Conservation (phyloP, 2,329 filamentous ascomycete genomes). For the Chrysoporthe cubensis region DNA sequence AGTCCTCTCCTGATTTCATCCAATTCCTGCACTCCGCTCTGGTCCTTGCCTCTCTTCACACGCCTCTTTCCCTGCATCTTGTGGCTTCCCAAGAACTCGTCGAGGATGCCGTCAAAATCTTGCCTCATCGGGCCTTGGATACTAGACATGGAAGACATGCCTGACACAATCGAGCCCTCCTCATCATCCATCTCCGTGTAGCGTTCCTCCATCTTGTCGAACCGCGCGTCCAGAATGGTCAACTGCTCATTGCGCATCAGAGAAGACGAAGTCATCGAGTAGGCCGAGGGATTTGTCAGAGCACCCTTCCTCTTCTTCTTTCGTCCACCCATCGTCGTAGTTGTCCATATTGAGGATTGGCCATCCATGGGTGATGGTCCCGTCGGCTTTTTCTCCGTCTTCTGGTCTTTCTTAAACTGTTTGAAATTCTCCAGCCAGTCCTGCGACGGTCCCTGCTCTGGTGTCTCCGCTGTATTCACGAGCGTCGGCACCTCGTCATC, state of each 20-base stretch:
- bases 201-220: constrained; percentile 86
- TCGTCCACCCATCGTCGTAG: constrained; percentile 77
- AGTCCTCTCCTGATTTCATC: constrained; percentile 85
- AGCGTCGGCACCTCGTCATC: constrained; percentile 54
- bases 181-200: constrained; percentile 60
- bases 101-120: constrained; percentile 89
- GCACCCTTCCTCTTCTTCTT: constrained; percentile 96
- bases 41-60: constrained; percentile 79
- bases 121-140: constrained; percentile 69
- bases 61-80: constrained; percentile 72
- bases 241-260: constrained; percentile 87
- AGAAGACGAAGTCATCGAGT: constrained; percentile 98
- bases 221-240: constrained; percentile 82
- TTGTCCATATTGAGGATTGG: constrained; percentile 73
- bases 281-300: constrained; percentile 84
- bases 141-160: constrained; percentile 65
- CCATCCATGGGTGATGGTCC: constrained; percentile 62
- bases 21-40: constrained; percentile 82
- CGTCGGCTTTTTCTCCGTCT: constrained; percentile 45
- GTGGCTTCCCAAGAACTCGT: constrained; percentile 84
- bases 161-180: constrained; percentile 59
- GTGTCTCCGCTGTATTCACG: constrained; percentile 49
- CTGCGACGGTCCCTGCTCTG: constrained; percentile 68
- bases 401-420: constrained; percentile 87
- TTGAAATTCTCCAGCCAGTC: constrained; percentile 93